Base-by-base conservation (phyloP, 1,284 basidiomycete genomes). In the Malassezia obtusa region DNA sequence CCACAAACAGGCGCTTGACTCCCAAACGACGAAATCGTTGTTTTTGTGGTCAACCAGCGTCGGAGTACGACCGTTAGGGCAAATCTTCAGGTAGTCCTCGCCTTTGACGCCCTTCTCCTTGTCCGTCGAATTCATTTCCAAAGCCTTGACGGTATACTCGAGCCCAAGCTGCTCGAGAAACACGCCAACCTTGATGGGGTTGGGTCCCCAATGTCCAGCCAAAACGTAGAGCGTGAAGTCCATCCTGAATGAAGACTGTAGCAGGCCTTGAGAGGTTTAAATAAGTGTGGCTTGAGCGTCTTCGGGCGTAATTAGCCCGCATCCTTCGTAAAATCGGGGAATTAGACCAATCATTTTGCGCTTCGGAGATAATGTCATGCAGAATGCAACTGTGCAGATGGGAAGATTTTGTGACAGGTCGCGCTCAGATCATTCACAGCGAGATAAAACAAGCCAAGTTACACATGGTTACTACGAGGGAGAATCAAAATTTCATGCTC, bases 181-280 rank as follows among this genome's bases (percentile, higher is more conserved):
- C n/a, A 65, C 56, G n/a, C 63, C 67, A 2, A 51, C 54, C 59
- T 70, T 70, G 49, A 63, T 57, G 0, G 67, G 67, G 53, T 70
- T 70, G 9, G 66, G 66, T 17, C 64, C 67, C 37, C 36, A 40
- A n/a, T 0, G 11, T 11, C 25, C 25, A 11, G 14, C 24, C 10
- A 49, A 36, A 3, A 35, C 37, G 21, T 49, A 49, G 14, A 49
- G 37, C 14, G 47, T 39, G 30, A 49, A 49, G 14, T 49, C 36
- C 38, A 19, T 19, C 25, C 6, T 24, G 22, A 67, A n/a, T n/a
- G 1, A n/a, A n/a, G n/a, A n/a, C n/a, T n/a, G n/a, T n/a, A n/a
- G n/a, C n/a, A n/a, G n/a, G n/a, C n/a, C n/a, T n/a, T n/a, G n/a
- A n/a, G n/a, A n/a, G n/a, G n/a, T n/a, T n/a, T n/a, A n/a, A n/a